These are phyloP conservation scores for Kodamaea fungicola DNA, from an alignment of 1,139 yeast species.

Conservation along the genomic window DNA sequence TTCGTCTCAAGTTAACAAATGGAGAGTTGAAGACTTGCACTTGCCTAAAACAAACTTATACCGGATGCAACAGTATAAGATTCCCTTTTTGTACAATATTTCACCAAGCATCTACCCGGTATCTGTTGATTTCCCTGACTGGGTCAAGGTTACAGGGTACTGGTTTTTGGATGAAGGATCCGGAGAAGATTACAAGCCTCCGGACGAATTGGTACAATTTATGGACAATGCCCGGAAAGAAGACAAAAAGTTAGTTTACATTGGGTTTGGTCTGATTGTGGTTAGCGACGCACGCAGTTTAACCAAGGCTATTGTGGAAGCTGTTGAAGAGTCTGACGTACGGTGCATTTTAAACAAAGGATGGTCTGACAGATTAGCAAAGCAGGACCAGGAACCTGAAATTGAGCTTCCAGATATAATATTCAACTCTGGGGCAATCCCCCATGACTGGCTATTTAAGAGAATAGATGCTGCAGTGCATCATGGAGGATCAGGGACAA, in stretches of 20 bases:
- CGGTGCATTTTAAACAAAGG: slow-evolving; percentile 88
- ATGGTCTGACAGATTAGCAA: slow-evolving; percentile 76
- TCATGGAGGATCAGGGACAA: slow-evolving; percentile 97
- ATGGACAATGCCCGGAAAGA: slow-evolving; percentile 59
- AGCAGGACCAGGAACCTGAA: slow-evolving; percentile 40
- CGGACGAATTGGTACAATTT: slow-evolving; percentile 55
- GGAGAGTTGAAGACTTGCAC: slow-evolving; percentile 70
- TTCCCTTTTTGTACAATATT: slow-evolving; percentile 86
- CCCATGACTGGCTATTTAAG: slow-evolving; percentile 94
- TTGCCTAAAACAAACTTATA: slow-evolving; percentile 69
- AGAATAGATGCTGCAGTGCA: slow-evolving; percentile 91
- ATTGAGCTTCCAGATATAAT: slow-evolving; percentile 66
- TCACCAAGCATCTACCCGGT: slow-evolving; percentile 90
- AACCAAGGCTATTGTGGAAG: slow-evolving; percentile 74
- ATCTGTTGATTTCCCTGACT: slow-evolving; percentile 87
- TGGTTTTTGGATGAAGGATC: slow-evolving; percentile 85
- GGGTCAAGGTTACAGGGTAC: slow-evolving; percentile 93
- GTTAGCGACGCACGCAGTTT: slow-evolving; percentile 77
- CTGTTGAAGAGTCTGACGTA: slow-evolving; percentile 76
- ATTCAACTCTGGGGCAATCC: slow-evolving; percentile 67
- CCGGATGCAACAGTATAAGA: slow-evolving; percentile 67
- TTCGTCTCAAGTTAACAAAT: slow-evolving; percentile 79
- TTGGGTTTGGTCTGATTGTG: slow-evolving; percentile 95
- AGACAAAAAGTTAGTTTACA: slow-evolving; percentile 71
- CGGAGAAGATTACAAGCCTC: slow-evolving; percentile 59